Base-by-base conservation (phyloP, 2,329 filamentous ascomycete genomes). In the Periconia sp. region DNA sequence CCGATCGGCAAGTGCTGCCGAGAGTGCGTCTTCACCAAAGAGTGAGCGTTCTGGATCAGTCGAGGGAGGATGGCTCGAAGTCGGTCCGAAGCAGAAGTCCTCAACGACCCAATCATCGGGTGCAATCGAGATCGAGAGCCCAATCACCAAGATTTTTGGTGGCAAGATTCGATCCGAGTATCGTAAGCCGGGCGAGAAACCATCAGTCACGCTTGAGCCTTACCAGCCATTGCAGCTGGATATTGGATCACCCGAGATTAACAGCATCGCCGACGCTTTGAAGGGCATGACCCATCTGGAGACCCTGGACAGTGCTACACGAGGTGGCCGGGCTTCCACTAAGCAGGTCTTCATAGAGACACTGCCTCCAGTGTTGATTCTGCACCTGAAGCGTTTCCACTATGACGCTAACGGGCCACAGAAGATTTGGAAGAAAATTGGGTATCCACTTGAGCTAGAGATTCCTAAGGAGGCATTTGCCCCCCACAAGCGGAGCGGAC, bases 371-470 rank as follows among this genome's bases (percentile, higher is more conserved):
- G 90, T 97, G 3, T 83, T 99, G 13, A 96, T 97, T 50, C 82
- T 99, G 9, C 94, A 99, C 69, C 82, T 99, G 41, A 99, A 99
- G 78, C 91, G 94, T 43, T 99, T 99, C 81, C 91, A 97, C 66
- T 97, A 96, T 65, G 92, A 97, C 66, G 90, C 87, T 56, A 85
- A 88, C 53, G 92, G 92, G 20, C 96, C 92, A 0, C 89, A 96
- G 67, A 99, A 99, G 80, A 96, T 97, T 59, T 97, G 93, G 91
- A 99, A 97, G 79, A 96, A 93, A 78, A 82, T 99, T 54, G 93
- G 92, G 18, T 99, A 99, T 68, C 94, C 94, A 0, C 79, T 99
- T 27, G 92, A 97, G 67, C 81, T 99, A 47, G 93, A 97, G 71
- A 91, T 99, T 58, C 94, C 94, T 0, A 89, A 88, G 53, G 93